phyloP scores from a whole-genome alignment of 1,284 basidiomycete species.

The Irpex lacteus region DNA sequence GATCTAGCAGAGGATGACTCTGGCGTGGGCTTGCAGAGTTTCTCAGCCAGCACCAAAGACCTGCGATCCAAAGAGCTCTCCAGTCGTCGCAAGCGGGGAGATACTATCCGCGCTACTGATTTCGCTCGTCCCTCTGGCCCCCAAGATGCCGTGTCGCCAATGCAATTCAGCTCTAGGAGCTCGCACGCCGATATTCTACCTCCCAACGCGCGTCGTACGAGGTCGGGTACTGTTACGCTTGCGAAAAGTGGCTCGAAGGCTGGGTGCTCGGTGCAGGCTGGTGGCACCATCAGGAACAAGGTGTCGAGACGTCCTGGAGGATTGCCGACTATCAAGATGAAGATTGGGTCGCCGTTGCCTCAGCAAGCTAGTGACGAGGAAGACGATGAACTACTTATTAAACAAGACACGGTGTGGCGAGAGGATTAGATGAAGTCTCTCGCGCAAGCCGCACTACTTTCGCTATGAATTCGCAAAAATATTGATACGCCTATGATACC shows the following conservation, averaged over 20 bases:
- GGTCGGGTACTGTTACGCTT: constrained; percentile 31
- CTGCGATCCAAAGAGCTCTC: neutral
- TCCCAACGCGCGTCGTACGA: constrained; percentile 21
- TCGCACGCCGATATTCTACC: neutral
- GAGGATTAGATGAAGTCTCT: constrained; percentile 1
- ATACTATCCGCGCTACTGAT: constrained; percentile 48
- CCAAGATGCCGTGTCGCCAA: constrained; percentile 6
- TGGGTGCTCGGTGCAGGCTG: neutral
- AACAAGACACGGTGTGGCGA: constrained; percentile 21
- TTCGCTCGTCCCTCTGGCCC: constrained; percentile 24
- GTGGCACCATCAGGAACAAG: neutral
- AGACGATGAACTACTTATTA: constrained; percentile 33
- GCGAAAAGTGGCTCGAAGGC: constrained; percentile 12
- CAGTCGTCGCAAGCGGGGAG: constrained; percentile 39
- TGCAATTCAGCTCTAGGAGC: neutral
- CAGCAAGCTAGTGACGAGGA: constrained; percentile 23
- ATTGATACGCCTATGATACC: neutral
- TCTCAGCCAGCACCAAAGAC: neutral
- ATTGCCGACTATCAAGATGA: constrained; percentile 26
- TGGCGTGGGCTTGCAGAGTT: constrained; percentile 12
- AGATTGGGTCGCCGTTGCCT: constrained; percentile 22
- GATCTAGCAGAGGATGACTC: constrained; percentile 12
- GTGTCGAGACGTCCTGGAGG: constrained; percentile 19
- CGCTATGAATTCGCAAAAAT: too few species aligned
- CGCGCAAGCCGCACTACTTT: neutral